phyloP scores from a whole-genome alignment of 352 stramenopile genomes.

The Plasmopara halstedii region DNA sequence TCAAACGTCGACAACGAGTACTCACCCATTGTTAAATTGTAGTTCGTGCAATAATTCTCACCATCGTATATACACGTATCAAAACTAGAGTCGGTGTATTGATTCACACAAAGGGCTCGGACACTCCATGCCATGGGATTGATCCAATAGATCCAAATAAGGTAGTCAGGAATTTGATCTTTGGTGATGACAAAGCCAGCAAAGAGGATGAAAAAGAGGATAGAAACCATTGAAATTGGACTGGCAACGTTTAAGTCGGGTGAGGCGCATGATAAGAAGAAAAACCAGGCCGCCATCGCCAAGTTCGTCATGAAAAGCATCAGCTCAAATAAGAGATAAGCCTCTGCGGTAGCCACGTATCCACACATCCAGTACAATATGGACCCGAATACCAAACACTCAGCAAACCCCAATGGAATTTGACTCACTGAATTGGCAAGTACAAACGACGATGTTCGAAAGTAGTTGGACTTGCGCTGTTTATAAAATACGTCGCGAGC shows the following conservation, averaged over 20 bases:
- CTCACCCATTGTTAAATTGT: conserved; percentile 11
- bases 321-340: conserved; percentile 32
- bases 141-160: conserved; percentile 25
- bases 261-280: conserved; percentile 10
- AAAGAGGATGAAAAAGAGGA: conserved; percentile 19
- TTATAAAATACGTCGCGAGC: conserved; percentile 66
- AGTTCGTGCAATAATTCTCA: conserved; percentile 10
- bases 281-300: conserved; percentile 12
- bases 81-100: conserved; percentile 15
- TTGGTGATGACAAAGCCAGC: conserved; percentile 19
- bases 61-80: conserved; percentile 11
- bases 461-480: conserved; percentile 71
- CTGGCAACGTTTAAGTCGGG: conserved; percentile 18
- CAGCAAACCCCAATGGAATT: conserved; percentile 23
- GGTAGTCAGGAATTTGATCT: conserved; percentile 19
- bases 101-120: conserved; percentile 14
- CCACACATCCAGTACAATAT: conserved; percentile 83
- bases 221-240: conserved; percentile 10
- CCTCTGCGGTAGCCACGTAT: conserved; percentile 6
- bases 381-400: conserved; percentile 68
- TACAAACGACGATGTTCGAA: conserved; percentile 57
- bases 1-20: conserved; percentile 14
- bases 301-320: conserved; percentile 31
- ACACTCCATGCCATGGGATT: conserved; percentile 14
- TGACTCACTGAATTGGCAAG: conserved; percentile 27